phyloP scores from a whole-genome alignment of 257 asterid genomes.

The Nicotiana noctiflora region DNA sequence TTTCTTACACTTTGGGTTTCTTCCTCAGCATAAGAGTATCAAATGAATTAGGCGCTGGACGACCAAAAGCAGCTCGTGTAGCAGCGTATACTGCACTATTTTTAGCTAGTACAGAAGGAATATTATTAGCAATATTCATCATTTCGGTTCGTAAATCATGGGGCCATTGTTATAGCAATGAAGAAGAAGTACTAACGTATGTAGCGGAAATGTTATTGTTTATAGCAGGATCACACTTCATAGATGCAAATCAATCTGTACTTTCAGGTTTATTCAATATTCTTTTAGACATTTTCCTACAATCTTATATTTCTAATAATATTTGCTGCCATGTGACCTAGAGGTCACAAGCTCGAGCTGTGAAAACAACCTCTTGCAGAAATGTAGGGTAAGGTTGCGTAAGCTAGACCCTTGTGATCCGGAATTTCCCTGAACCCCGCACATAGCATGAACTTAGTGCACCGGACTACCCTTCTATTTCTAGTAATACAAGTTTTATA shows the following conservation, averaged over 20 bases:
- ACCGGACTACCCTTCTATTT: too few relatives aligned
- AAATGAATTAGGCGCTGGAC: slow-evolving; percentile 59
- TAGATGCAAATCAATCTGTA: slow-evolving; percentile 34
- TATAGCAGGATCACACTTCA: slow-evolving; percentile 35
- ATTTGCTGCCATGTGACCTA: too few relatives aligned
- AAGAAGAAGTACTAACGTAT: slow-evolving; percentile 35
- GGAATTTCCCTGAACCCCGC: too few relatives aligned
- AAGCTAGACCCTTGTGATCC: too few relatives aligned
- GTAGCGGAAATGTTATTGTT: slow-evolving; percentile 53
- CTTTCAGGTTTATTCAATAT: slow-evolving; percentile 21
- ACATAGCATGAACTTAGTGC: too few relatives aligned
- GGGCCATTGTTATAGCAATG: slow-evolving; percentile 60
- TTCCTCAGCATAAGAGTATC: slow-evolving; percentile 48
- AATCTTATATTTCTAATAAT: background rate
- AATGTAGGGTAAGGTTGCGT: too few relatives aligned
- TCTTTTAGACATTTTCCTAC: too few relatives aligned
- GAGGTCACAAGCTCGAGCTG: too few relatives aligned
- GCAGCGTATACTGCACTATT: slow-evolving; percentile 42
- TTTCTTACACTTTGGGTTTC: background rate
- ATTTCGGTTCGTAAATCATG: slow-evolving; percentile 37
- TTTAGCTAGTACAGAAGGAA: slow-evolving; percentile 43
- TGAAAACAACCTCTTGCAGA: too few relatives aligned
- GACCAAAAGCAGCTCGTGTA: slow-evolving; percentile 46
- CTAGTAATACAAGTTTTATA: slow-evolving; percentile 38
- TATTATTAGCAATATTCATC: slow-evolving; percentile 32